Evolutionary conservation across 371 early-diverging fungal genomes (phyloP).

Genomic region (Fennellomyces sp.): DNA sequence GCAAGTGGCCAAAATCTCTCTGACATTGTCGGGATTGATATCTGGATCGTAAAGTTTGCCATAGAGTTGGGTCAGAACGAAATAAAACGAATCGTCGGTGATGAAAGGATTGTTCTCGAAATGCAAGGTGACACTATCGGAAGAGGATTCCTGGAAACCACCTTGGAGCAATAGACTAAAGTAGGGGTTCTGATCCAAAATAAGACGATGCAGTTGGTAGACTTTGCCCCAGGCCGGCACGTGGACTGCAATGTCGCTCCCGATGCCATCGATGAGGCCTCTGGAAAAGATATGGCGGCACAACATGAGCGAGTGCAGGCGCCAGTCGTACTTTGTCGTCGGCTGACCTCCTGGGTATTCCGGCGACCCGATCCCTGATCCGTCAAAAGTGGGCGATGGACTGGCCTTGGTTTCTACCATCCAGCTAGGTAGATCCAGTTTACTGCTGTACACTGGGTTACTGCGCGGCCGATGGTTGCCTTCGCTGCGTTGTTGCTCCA

Average conservation of each 20-base stretch:
- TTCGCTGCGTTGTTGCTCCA: neutral
- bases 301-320: slow-evolving; percentile 40
- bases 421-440: neutral
- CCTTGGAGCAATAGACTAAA: slow-evolving; percentile 57
- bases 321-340: slow-evolving; percentile 35
- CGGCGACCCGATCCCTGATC: neutral
- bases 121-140: slow-evolving; percentile 38
- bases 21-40: slow-evolving; percentile 43
- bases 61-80: slow-evolving; percentile 56
- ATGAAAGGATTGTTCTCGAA: slow-evolving; percentile 63
- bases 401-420: neutral
- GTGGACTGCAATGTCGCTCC: slow-evolving; percentile 55
- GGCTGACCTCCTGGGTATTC: neutral
- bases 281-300: slow-evolving; percentile 56
- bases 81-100: slow-evolving; percentile 58
- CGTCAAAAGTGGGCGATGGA: neutral
- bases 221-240: slow-evolving; percentile 52
- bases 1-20: slow-evolving; percentile 56
- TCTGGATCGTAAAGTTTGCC: slow-evolving; percentile 40
- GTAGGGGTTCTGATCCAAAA: slow-evolving; percentile 61
- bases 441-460: neutral
- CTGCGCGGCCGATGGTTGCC: neutral
- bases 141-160: slow-evolving; percentile 51
- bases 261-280: slow-evolving; percentile 56
- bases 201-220: slow-evolving; percentile 59